A percentile compares a stretch with the other conserved stretches of the same genome.
These are phyloP conservation scores for Lanmaoa rubissima DNA, from an alignment of 768 basidiomycete species.

Conservation along the genomic window DNA sequence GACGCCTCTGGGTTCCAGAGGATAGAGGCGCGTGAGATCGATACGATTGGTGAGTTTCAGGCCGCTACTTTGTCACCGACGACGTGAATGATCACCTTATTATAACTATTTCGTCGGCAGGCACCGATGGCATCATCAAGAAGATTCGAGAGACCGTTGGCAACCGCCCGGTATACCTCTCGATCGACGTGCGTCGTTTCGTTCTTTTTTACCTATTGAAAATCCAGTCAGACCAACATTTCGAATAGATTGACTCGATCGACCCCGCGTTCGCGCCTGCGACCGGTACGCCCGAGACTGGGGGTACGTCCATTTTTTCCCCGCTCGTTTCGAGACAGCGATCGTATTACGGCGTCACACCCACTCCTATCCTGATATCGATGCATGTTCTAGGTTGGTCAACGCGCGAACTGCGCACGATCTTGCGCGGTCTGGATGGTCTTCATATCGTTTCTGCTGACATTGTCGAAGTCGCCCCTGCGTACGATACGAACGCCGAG, in stretches of 20 bases:
- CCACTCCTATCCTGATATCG: neutral
- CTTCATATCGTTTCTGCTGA: slow-evolving; percentile 78
- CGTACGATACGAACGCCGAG: slow-evolving; percentile 70
- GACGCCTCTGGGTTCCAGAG: slow-evolving; percentile 76
- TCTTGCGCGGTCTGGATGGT: slow-evolving; percentile 73
- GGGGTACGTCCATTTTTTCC: slow-evolving; percentile 37
- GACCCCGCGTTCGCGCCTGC: slow-evolving; percentile 83
- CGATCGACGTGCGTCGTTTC: slow-evolving; percentile 57
- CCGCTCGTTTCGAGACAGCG: too few species aligned
- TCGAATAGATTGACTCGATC: slow-evolving; percentile 65
- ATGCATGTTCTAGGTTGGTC: slow-evolving; percentile 49
- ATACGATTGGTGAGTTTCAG: slow-evolving; percentile 59
- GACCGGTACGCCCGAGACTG: slow-evolving; percentile 83
- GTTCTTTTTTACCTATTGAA: neutral
- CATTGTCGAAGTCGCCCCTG: slow-evolving; percentile 83
- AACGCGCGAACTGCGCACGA: slow-evolving; percentile 75
- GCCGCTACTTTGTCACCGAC: neutral
- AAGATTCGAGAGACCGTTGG: slow-evolving; percentile 81
- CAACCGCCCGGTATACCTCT: slow-evolving; percentile 70
- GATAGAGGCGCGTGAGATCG: slow-evolving; percentile 83
- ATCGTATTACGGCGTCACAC: neutral
- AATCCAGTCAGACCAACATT: neutral
- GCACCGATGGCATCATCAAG: slow-evolving; percentile 72
- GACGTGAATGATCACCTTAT: neutral
- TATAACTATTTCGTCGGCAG: slow-evolving; percentile 31